Percentiles rank a stretch among this genome's conserved stretches.
Evolutionary conservation across 1,284 basidiomycete species (phyloP).

Genomic region (Neotropicomus parvogracilis): DNA sequence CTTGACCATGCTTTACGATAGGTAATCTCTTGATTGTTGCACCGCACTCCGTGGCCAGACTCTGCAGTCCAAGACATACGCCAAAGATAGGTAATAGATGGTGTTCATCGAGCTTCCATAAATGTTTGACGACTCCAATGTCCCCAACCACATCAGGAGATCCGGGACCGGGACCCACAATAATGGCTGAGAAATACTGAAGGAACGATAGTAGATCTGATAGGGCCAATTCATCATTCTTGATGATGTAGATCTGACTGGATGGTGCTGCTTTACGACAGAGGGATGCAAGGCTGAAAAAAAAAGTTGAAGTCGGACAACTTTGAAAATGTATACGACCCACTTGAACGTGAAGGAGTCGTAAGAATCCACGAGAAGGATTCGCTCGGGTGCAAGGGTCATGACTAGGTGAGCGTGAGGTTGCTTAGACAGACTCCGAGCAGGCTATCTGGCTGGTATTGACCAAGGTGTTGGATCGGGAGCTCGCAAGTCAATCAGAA

Average conservation of each 20-base stretch:
- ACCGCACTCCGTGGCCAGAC: constrained; percentile 77
- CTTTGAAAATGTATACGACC: constrained; percentile 26
- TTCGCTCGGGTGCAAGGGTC: constrained; percentile 29
- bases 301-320: constrained; percentile 5
- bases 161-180: constrained; percentile 80
- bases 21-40: constrained; percentile 51
- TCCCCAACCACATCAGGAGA: constrained; percentile 64
- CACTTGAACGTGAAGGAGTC: constrained; percentile 87
- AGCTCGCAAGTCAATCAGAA: not conserved
- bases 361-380: constrained; percentile 78
- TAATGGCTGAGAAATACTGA: constrained; percentile 58
- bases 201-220: constrained; percentile 51
- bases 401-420: constrained; percentile 11
- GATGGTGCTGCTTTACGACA: constrained; percentile 57
- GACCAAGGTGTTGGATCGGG: not conserved
- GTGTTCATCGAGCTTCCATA: constrained; percentile 59
- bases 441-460: not conserved
- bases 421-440: not conserved
- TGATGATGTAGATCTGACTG: constrained; percentile 62
- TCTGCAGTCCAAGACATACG: constrained; percentile 92
- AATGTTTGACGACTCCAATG: constrained; percentile 60
- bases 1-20: constrained; percentile 80
- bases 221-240: constrained; percentile 60
- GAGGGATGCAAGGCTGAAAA: constrained; percentile 57
- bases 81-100: constrained; percentile 74